Base-by-base conservation (phyloP, 1,284 basidiomycete genomes). In the Tylopilus sp. region DNA sequence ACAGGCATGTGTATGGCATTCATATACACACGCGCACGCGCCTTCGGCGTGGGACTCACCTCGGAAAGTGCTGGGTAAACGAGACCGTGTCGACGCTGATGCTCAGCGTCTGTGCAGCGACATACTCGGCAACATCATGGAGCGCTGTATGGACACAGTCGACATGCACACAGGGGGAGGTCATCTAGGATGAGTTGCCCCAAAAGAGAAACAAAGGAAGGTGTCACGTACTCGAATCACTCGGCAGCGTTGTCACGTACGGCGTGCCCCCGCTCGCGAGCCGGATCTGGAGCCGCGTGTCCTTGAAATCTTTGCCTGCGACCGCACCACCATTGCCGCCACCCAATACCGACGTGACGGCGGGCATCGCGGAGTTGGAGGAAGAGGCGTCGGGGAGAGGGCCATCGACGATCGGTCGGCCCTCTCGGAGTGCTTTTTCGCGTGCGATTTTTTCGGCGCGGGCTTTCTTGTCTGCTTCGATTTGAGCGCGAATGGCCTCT, bases 391-490 rank as follows among this genome's bases (percentile, higher is more conserved):
- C 7, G 4, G 52, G 4, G 4, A 34, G 17, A 3, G 49, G 3
- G 3, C 65, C 60, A 45, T 71, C 74, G 18, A 71, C 70, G 47
- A 78, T 64, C 37, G 74, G 71, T 59, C 66, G 69, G 15, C 90
- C 93, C 41, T 93, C 90, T 34, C 93, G 80, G 11, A 92, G 66
- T 0, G 91, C 91, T 67, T 95, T 96, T 69, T 95, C 94, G 29
- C 82, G 75, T 0, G 91, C 91, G 1, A 84, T 77, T 62, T 89
- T 93, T 62, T 89, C 91, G 0, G 90, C 89, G n/a, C 94, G 82
- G 21, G 82, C 84, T 50, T 81, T 80, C 72, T 92, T 96, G 73
- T 96, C 94, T 1, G 86, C 88, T 69, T 95, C 94, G 57, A 97
- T 96, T 67, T 95, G 91, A 0, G 87, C 90, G 65, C 91, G 91